Evolutionary conservation across 2,329 filamentous ascomycete genomes (phyloP).

Genomic region (Ophiognomonia clavigignenti-juglandacearum): DNA sequence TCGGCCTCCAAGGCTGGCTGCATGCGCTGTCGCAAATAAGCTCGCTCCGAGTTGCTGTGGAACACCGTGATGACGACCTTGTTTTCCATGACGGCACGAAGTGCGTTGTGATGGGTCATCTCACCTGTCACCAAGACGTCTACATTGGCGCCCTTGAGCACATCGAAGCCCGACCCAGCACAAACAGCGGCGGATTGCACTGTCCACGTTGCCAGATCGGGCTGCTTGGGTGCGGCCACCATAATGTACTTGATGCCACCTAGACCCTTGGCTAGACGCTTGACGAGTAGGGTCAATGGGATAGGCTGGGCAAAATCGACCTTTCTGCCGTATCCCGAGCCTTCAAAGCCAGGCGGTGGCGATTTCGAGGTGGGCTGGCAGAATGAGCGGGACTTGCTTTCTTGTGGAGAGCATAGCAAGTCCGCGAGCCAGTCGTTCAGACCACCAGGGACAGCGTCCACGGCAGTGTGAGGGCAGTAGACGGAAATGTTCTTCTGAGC

Average conservation of each 20-base stretch:
- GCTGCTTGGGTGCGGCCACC: slow-evolving; percentile 24
- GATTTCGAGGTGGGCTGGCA: slow-evolving; percentile 39
- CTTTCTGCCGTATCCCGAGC: slow-evolving; percentile 48
- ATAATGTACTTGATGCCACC: slow-evolving; percentile 50
- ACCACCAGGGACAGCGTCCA: slow-evolving; percentile 80
- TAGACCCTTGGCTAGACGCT: slow-evolving; percentile 58
- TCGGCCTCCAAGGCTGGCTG: slow-evolving; percentile 56
- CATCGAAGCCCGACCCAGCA: slow-evolving; percentile 77
- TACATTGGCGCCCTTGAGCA: slow-evolving; percentile 66
- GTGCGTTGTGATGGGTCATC: slow-evolving; percentile 86
- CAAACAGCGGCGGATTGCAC: slow-evolving; percentile 78
- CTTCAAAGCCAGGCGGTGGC: slow-evolving; percentile 37
- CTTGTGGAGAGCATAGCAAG: slow-evolving; percentile 58
- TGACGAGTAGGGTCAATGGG: slow-evolving; percentile 39
- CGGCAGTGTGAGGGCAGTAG: slow-evolving; percentile 91
- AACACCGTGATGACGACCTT: slow-evolving; percentile 80
- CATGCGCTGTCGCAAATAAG: slow-evolving; percentile 71
- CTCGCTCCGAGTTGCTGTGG: slow-evolving; percentile 89
- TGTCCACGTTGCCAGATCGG: slow-evolving; percentile 27
- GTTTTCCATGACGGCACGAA: slow-evolving; percentile 79
- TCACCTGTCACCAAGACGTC: slow-evolving; percentile 89
- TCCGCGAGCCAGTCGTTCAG: slow-evolving; percentile 94
- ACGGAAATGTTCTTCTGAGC: slow-evolving; percentile 86
- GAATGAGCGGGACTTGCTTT: slow-evolving; percentile 33
- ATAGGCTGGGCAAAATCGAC: slow-evolving; percentile 37